Conservation (phyloP, 176 grass and related monocot genomes). For the Alloteropsis semialata region DNA sequence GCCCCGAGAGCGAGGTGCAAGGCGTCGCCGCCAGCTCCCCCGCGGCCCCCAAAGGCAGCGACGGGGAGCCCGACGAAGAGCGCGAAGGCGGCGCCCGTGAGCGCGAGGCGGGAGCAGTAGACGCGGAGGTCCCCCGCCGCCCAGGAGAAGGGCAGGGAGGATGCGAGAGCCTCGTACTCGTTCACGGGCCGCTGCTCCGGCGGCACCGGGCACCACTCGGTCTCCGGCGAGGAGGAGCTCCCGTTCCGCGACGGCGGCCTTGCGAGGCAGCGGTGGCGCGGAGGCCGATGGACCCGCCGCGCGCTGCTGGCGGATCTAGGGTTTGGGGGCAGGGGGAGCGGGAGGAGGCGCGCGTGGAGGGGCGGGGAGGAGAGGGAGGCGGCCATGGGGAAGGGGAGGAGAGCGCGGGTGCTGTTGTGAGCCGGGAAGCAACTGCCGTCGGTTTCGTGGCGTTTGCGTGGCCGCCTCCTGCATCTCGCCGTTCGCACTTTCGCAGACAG, state of each 20-base stretch:
- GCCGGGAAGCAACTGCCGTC: constrained; percentile 38
- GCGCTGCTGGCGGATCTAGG: neutral
- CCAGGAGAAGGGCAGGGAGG: constrained; percentile 85
- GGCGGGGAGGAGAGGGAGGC: constrained; percentile 30
- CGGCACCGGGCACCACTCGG: constrained; percentile 92
- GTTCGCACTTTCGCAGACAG: neutral
- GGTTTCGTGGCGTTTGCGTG: constrained; percentile 26
- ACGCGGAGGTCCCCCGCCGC: constrained; percentile 49
- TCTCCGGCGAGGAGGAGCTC: constrained; percentile 68
- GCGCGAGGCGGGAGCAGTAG: constrained; percentile 70
- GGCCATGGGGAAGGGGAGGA: constrained; percentile 39
- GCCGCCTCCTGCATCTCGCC: neutral
- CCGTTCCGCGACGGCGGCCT: constrained; percentile 76
- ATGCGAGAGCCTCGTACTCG: constrained; percentile 79
- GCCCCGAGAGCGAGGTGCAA: constrained; percentile 68
- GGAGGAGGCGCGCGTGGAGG: constrained; percentile 31
- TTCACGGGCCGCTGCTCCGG: constrained; percentile 85
- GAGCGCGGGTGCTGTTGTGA: constrained; percentile 15
- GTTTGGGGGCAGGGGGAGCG: neutral
- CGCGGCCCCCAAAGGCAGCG: constrained; percentile 60
- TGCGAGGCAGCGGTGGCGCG: neutral
- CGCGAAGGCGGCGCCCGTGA: constrained; percentile 56
- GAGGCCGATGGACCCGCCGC: neutral
- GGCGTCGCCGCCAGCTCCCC: constrained; percentile 32
- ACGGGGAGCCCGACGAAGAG: constrained; percentile 86